Conservation (phyloP, 176 grass and related monocot genomes). For the Oryza punctata region DNA sequence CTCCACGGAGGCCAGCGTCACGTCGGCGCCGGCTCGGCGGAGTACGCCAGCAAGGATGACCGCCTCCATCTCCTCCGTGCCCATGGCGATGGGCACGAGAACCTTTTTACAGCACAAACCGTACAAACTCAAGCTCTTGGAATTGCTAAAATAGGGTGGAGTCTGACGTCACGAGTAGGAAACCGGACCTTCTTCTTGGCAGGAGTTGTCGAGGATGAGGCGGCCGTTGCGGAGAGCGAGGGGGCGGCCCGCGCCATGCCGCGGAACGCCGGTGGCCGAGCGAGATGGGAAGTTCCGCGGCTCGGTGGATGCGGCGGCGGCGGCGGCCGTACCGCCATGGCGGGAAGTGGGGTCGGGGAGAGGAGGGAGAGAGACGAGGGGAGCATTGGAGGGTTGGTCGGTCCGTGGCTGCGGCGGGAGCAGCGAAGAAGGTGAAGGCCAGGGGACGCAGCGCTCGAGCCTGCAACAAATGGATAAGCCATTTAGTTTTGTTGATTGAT, state of each 20-base stretch:
- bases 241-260: background rate
- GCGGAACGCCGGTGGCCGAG: background rate
- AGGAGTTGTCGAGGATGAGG: constrained; percentile 14
- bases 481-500: too few species aligned
- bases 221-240: constrained; percentile 1
- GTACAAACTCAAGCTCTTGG: background rate
- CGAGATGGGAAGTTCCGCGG: background rate
- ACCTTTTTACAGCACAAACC: constrained; percentile 49
- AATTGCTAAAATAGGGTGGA: background rate
- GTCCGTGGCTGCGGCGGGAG: background rate
- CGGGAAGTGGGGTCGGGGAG: background rate
- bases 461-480: too few species aligned
- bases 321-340: constrained; percentile 15
- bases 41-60: constrained; percentile 72
- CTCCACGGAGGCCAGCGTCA: constrained; percentile 75
- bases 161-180: background rate
- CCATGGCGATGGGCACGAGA: constrained; percentile 84
- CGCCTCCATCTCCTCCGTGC: constrained; percentile 94
- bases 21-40: constrained; percentile 70
- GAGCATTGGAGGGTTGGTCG: constrained; percentile 25
- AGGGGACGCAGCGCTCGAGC: too few species aligned
- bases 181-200: constrained; percentile 53
- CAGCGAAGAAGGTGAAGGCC: background rate
- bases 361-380: background rate
- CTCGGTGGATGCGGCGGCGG: background rate